phyloP scores from a whole-genome alignment of 345 rosid species.

The Cardiospermum halicacabum region DNA sequence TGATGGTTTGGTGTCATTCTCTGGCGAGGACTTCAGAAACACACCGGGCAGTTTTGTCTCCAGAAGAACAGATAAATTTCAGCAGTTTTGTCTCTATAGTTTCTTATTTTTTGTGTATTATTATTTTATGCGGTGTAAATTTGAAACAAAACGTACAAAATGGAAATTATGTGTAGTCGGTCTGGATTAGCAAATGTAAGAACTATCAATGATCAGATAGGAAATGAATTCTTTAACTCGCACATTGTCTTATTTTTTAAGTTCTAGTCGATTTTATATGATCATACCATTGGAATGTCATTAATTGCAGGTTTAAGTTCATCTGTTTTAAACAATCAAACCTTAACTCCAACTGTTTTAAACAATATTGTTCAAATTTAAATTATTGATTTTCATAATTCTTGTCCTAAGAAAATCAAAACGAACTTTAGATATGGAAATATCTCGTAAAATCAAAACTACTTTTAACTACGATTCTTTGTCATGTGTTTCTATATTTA shows the following conservation, averaged over 20 bases:
- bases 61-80: background rate
- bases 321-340: too few species aligned
- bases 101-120: slow-evolving; percentile 7
- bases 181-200: background rate
- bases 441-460: too few species aligned
- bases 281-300: too few species aligned
- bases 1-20: background rate
- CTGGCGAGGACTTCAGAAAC: background rate
- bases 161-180: background rate
- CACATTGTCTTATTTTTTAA: background rate
- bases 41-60: slow-evolving; percentile 12
- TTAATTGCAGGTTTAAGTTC: too few species aligned
- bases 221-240: background rate
- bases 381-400: too few species aligned
- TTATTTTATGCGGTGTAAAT: slow-evolving; percentile 21
- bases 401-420: too few species aligned
- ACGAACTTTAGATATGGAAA: too few species aligned
- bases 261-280: too few species aligned
- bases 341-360: too few species aligned
- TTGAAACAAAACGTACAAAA: slow-evolving; percentile 4
- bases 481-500: too few species aligned
- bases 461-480: too few species aligned
- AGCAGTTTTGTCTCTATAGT: slow-evolving; percentile 5
- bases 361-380: too few species aligned
- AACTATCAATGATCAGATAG: background rate